phyloP scores from a whole-genome alignment of 805 yeast species.

The Suhomyces tanzawaensis region DNA sequence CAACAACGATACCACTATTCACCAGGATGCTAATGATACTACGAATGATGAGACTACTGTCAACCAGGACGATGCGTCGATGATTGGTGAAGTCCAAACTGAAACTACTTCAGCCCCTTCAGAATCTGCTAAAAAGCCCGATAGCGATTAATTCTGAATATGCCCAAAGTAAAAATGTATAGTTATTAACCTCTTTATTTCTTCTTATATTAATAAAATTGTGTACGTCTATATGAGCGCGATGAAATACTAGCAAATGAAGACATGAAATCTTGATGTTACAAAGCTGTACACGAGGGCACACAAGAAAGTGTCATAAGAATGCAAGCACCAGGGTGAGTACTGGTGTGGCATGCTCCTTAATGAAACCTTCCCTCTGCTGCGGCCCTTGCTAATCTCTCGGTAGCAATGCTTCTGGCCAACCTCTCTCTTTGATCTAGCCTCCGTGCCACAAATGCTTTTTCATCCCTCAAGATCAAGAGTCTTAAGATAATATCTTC shows the following conservation, averaged over 20 bases:
- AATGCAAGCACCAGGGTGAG: too few species aligned
- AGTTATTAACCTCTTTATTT: conserved; percentile 1
- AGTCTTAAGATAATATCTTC: conserved; percentile 75
- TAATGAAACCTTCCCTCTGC: conserved; percentile 36
- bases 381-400: conserved; percentile 47
- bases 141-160: not conserved
- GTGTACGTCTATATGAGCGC: not conserved
- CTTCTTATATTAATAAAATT: conserved; percentile 3
- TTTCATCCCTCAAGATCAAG: conserved; percentile 62
- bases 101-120: conserved; percentile 6
- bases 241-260: too few species aligned
- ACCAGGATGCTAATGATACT: conserved; percentile 49
- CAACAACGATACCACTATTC: conserved; percentile 46
- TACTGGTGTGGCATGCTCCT: too few species aligned
- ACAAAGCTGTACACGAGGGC: too few species aligned
- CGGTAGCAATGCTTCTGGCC: conserved; percentile 55
- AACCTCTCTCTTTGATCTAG: conserved; percentile 60
- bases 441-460: conserved; percentile 55
- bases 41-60: conserved; percentile 41
- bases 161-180: not conserved
- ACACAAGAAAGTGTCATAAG: too few species aligned
- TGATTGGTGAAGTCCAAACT: conserved; percentile 16
- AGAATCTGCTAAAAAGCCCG: conserved; percentile 4
- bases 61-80: conserved; percentile 25
- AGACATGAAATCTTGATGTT: too few species aligned